These are phyloP conservation scores for Aegilops bicornis DNA, from an alignment of 176 grass and related monocot species.

Conservation along the genomic window DNA sequence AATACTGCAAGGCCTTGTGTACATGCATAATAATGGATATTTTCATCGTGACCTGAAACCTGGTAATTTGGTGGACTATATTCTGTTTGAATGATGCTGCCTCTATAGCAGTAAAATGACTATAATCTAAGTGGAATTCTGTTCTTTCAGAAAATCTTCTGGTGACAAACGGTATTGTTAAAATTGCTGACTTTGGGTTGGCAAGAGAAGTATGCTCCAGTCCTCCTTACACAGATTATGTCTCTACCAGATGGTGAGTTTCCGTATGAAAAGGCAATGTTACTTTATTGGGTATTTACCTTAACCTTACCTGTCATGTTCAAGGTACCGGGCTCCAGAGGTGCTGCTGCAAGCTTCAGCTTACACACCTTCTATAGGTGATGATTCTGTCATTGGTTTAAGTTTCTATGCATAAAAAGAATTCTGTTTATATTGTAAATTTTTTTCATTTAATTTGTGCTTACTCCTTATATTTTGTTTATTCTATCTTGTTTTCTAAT, in stretches of 20 bases:
- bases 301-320: neutral
- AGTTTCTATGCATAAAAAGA: slow-evolving; percentile 1
- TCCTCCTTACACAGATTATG: slow-evolving; percentile 96
- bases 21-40: slow-evolving; percentile 94
- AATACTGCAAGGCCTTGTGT: slow-evolving; percentile 79
- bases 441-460: neutral
- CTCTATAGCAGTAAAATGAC: neutral
- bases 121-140: slow-evolving; percentile 9
- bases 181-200: slow-evolving; percentile 97
- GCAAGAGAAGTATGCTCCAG: slow-evolving; percentile 85
- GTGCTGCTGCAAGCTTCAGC: slow-evolving; percentile 64
- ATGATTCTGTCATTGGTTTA: slow-evolving; percentile 12
- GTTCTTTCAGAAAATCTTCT: slow-evolving; percentile 70
- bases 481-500: neutral
- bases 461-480: neutral
- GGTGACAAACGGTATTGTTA: slow-evolving; percentile 63
- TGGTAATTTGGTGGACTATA: slow-evolving; percentile 43
- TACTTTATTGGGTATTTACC: neutral
- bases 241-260: slow-evolving; percentile 95
- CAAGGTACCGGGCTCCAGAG: slow-evolving; percentile 91
- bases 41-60: slow-evolving; percentile 96
- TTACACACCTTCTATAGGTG: slow-evolving; percentile 89
- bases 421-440: neutral
- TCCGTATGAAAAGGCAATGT: neutral
- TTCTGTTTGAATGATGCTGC: slow-evolving; percentile 17